phyloP scores from a whole-genome alignment of 495 filamentous ascomycete genomes.

The Penicillium maclennaniae region DNA sequence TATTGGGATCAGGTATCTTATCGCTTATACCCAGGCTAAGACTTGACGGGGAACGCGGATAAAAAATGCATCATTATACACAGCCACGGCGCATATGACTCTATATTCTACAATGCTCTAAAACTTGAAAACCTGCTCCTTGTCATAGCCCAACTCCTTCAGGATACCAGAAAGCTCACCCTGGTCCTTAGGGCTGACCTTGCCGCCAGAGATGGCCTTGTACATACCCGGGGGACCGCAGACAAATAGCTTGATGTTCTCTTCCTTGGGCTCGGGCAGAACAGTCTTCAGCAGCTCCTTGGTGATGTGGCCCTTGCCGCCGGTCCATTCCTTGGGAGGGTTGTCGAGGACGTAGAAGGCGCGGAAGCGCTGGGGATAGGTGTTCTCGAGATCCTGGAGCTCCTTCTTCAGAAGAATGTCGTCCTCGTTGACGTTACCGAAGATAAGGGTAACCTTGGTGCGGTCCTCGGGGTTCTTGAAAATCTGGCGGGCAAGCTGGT shows the following conservation, averaged over 20 bases:
- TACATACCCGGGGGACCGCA: conserved; percentile 92
- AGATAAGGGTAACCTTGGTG: conserved; percentile 93
- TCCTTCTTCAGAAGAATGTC: conserved; percentile 88
- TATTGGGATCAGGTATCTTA: conserved; percentile 3
- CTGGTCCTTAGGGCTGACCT: conserved; percentile 87
- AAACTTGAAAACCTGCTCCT: conserved; percentile 98
- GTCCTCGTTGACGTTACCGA: conserved; percentile 79
- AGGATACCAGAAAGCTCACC: conserved; percentile 81
- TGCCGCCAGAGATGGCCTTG: conserved; percentile 83
- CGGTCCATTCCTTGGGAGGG: conserved; percentile 75
- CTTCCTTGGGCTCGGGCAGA: conserved; percentile 80
- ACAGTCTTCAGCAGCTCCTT: conserved; percentile 92
- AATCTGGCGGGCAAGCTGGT: conserved; percentile 79
- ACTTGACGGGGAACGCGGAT: conserved; percentile 4
- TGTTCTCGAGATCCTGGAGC: conserved; percentile 79
- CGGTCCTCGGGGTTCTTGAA: conserved; percentile 94
- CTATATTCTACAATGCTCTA: conserved; percentile 44
- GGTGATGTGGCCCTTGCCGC: conserved; percentile 70
- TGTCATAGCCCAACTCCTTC: conserved; percentile 84
- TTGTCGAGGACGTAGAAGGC: conserved; percentile 88
- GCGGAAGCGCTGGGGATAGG: conserved; percentile 86
- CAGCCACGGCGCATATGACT: conserved; percentile 1
- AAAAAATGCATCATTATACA: conserved; percentile 22
- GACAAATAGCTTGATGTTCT: conserved; percentile 89
- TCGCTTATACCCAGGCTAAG: neutral